These are phyloP conservation scores for Botrytis hyacinthi DNA, from an alignment of 2,329 filamentous ascomycete genomes.

Conservation along the genomic window DNA sequence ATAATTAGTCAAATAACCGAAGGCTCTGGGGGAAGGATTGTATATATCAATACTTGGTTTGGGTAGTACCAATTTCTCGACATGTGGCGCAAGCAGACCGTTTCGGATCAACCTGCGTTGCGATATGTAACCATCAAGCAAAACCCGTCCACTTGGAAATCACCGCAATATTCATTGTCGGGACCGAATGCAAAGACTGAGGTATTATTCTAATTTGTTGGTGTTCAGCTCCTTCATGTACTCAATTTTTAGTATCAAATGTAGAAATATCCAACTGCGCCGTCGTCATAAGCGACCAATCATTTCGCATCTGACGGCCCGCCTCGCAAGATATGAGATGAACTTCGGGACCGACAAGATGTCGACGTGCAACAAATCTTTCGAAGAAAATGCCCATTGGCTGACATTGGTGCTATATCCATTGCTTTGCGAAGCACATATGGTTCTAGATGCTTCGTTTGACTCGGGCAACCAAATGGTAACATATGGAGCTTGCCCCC, in stretches of 20 bases:
- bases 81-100: not conserved
- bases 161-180: not conserved
- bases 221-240: not conserved
- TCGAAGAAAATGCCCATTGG: not conserved
- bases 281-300: slow-evolving; percentile 2
- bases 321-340: not conserved
- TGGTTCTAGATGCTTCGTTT: not conserved
- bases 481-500: no score
- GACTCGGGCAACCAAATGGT: not conserved
- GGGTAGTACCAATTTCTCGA: not conserved
- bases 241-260: not conserved
- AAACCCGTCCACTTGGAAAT: not conserved
- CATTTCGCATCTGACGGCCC: not conserved
- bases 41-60: not conserved
- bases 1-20: not conserved
- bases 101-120: not conserved
- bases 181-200: not conserved
- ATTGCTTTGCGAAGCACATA: not conserved
- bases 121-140: not conserved
- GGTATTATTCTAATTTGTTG: not conserved
- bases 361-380: slow-evolving; percentile 14
- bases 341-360: slow-evolving; percentile 10
- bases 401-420: not conserved
- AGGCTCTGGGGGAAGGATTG: not conserved
- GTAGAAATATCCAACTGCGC: not conserved